A percentile compares a stretch with the other conserved stretches of the same genome.
Conservation (phyloP, 108 stramenopile species). For the Nannochloropsis oceanica region DNA sequence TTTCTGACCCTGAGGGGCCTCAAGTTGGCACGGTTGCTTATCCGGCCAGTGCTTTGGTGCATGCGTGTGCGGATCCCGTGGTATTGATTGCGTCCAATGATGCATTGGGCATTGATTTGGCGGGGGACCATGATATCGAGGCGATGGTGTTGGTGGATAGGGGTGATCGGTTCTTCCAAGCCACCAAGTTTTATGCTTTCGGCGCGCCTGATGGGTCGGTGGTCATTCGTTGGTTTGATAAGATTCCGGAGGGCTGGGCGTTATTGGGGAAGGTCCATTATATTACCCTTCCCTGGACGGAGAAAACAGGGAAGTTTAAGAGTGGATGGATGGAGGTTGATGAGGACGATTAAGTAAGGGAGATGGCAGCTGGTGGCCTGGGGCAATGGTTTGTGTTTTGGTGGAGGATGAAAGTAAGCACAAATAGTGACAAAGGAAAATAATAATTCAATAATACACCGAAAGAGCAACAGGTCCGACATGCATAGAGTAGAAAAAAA, state of each 20-base stretch:
- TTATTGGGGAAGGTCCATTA: not conserved
- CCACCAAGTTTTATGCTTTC: not conserved
- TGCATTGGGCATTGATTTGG: slow-evolving; percentile 46
- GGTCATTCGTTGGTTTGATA: not conserved
- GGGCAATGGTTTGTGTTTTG: no score
- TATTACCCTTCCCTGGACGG: not conserved
- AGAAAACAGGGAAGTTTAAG: not conserved
- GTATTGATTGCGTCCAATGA: slow-evolving; percentile 61
- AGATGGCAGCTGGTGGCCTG: not conserved
- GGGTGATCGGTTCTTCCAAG: slow-evolving; percentile 1
- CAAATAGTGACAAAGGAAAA: no score
- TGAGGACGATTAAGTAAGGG: not conserved
- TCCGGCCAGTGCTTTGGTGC: slow-evolving; percentile 47
- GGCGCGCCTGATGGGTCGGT: not conserved
- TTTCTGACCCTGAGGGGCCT: slow-evolving; percentile 69
- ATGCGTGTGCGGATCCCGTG: slow-evolving; percentile 54
- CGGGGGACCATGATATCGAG: slow-evolving; percentile 52
- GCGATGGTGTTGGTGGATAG: slow-evolving; percentile 56
- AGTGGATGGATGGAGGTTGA: not conserved
- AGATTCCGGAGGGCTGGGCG: not conserved
- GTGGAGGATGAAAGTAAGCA: no score
- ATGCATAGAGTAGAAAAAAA: no score
- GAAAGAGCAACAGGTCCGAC: no score
- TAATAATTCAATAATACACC: no score
- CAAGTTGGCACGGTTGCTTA: slow-evolving; percentile 68